Percentiles rank a stretch among this genome's conserved stretches.
Evolutionary conservation across 148 eudicot species (phyloP).

Genomic region (Vaccinium darrowii): DNA sequence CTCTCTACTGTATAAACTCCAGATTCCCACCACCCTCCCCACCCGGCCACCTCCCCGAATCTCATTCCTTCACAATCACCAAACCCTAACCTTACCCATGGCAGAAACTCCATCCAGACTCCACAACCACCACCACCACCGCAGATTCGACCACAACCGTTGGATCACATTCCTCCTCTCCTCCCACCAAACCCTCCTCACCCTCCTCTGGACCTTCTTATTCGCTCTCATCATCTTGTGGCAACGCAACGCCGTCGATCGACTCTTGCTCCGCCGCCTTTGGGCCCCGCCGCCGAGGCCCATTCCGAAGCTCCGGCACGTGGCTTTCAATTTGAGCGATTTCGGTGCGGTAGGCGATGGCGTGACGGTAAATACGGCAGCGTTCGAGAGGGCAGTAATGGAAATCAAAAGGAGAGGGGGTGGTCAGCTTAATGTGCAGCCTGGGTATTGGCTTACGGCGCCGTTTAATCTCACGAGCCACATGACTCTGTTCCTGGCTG

Average conservation of each 20-base stretch:
- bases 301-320: constrained; percentile 54
- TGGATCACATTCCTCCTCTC: constrained; percentile 16
- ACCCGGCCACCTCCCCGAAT: not conserved
- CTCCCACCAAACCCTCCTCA: constrained; percentile 24
- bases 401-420: constrained; percentile 75
- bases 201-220: constrained; percentile 33
- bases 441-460: constrained; percentile 83
- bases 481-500: constrained; percentile 78
- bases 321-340: constrained; percentile 64
- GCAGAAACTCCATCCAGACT: constrained; percentile 15
- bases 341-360: constrained; percentile 92
- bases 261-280: constrained; percentile 35
- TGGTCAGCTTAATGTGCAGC: constrained; percentile 82
- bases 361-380: constrained; percentile 59
- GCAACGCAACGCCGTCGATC: constrained; percentile 51
- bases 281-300: constrained; percentile 27
- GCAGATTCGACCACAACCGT: constrained; percentile 15
- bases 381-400: constrained; percentile 71
- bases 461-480: constrained; percentile 92
- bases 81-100: not conserved
- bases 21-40: not conserved
- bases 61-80: not conserved
- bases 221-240: constrained; percentile 25
- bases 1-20: not conserved
- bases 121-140: constrained; percentile 12